Base-by-base conservation (phyloP, 371 early-diverging fungal species). In the Mortierella sp. region DNA sequence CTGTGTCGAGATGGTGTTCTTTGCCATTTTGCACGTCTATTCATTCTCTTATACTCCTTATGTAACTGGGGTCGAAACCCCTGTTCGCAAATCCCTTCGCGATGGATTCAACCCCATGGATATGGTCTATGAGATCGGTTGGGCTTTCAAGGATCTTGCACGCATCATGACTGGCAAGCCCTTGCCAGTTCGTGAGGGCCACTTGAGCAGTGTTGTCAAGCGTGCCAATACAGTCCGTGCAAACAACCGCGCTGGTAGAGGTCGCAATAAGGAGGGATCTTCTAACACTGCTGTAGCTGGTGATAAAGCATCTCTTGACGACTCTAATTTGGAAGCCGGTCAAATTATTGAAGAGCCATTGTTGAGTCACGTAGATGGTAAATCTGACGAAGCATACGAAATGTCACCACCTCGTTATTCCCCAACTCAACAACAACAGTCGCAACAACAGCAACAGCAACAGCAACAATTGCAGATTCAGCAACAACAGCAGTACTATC, bases 1-100 rank as follows among this genome's bases (percentile, higher is more conserved):
- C 57, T 90, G 89, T 70, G 59, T 87, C 16, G 93, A 93, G 74
- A 93, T 93, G 93, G 87, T 92, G 12, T 68, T 90, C 64, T 92
- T 92, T 61, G 87, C 92, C 4, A 68, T 87, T 28, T 68, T 91
- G 5, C 91, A 92, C 77, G 75, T 90, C 65, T 85, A 86, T 68
- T 89, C 91, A 8, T 92, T 92, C 78, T 64, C 80, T 30, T 83
- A 86, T 60, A 45, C 49, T 37, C 77, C 76, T 6, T 89, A 89
- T 12, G 32, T 72, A 24, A 28, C 39, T 16, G 64, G 51, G 12
- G 62, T 39, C 9, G 18, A 49, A 0, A 76, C 77, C 5, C 66
- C 65, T 0, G 67, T 75, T 32, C 30, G 73, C 43, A 75, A 76
- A 67, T 75, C 83, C 3, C 67, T 81, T 8, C 69, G 70, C 14